Base-by-base conservation (phyloP, 73 alveolate genomes). In the Effrenium voratum region DNA sequence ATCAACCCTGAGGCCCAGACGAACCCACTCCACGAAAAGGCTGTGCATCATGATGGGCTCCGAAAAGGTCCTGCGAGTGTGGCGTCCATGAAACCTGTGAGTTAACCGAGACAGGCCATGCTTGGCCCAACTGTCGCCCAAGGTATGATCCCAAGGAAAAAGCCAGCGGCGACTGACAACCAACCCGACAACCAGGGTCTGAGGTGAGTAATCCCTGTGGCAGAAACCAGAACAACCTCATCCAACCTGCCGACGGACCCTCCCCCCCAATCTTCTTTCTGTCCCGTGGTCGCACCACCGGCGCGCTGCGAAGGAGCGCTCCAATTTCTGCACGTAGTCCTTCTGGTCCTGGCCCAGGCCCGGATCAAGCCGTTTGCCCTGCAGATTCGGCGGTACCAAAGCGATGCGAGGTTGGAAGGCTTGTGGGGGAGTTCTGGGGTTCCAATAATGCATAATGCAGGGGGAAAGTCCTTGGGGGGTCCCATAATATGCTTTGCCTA, bases 281-380 rank as follows among this genome's bases (percentile, higher is more conserved):
- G 84, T 90, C 88, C 98, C 98, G 49, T 91, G 91, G 73, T 91
- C 98, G 80, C 98, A 91, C 98, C 98, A 91, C 22, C 88, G 91
- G 15, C 98, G 98, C 28, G 98, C 86, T 1, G 98, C 98, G 41
- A 91, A 91, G 57, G 98, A 91, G n/a, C 98, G 90, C 34, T 91
- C 98, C 91, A 91, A 40, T 47, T 91, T 91, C 46, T 75, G 88
- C 81, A 91, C 98, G 43, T 91, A 91, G 30, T 91, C 98, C 63
- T 73, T 72, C 49, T 91, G 91, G 80, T 91, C 98, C 96, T 88
- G 38, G 43, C 49, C 32, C 50, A 38, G 50, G 0, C 15, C 10
- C 83, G 15, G 45, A 16, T 66, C 50, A 38, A 2, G 15, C 55
- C 55, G n/a, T 40, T 73, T 3, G n/a, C 55, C 45, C 81, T 2